Conservation (phyloP, 768 basidiomycete genomes). For the Trametes coccinea region DNA sequence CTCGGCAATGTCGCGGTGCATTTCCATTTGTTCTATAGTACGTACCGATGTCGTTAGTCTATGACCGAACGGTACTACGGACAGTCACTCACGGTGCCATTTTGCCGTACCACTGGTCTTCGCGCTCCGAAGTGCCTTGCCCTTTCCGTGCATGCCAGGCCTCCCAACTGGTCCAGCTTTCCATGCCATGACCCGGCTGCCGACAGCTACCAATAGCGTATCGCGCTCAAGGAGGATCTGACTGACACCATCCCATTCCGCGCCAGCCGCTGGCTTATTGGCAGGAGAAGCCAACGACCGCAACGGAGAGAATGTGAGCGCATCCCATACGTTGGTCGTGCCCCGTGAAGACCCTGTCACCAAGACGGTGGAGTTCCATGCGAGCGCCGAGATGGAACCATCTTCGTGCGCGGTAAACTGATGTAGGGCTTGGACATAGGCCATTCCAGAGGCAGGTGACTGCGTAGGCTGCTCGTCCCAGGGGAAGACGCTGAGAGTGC, state of each 20-base stretch:
- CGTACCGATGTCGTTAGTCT: no score
- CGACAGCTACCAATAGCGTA: constrained; percentile 58
- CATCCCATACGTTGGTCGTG: constrained; percentile 61
- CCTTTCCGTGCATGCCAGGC: constrained; percentile 31
- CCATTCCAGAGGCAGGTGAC: constrained; percentile 6
- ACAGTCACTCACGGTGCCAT: constrained; percentile 38
- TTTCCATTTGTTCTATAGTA: constrained; percentile 58
- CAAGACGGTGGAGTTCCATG: constrained; percentile 59
- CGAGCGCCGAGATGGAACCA: constrained; percentile 62
- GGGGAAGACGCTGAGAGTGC: constrained; percentile 62
- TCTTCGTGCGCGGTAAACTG: constrained; percentile 67
- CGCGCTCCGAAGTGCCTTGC: constrained; percentile 26
- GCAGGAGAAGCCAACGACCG: constrained; percentile 53
- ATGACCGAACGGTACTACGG: no score
- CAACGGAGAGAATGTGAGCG: constrained; percentile 58
- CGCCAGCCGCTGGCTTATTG: constrained; percentile 30
- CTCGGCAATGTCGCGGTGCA: constrained; percentile 63
- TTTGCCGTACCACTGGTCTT: constrained; percentile 30
- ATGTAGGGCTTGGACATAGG: constrained; percentile 36
- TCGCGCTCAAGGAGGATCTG: constrained; percentile 60
- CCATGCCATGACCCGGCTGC: constrained; percentile 68
- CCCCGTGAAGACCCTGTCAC: constrained; percentile 69
- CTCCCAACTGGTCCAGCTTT: constrained; percentile 51
- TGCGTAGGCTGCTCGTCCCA: constrained; percentile 35
- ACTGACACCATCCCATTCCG: constrained; percentile 46